These are phyloP conservation scores for Globisporangium takayamanum DNA, from an alignment of 352 stramenopile species.

Conservation along the genomic window DNA sequence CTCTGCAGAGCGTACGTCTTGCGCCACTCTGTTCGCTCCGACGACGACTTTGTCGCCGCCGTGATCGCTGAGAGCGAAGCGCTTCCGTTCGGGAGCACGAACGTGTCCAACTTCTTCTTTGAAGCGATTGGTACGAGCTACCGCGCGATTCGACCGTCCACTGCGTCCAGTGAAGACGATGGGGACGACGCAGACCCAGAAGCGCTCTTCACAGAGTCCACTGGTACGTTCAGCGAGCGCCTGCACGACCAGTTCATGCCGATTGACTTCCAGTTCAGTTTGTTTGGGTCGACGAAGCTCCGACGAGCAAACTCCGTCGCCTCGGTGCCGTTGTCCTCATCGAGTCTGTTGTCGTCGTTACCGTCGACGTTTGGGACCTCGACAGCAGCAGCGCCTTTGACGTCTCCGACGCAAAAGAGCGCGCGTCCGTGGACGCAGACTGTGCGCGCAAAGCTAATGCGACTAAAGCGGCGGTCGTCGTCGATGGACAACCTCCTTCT, in stretches of 20 bases:
- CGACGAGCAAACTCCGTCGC: constrained; percentile 16
- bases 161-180: background rate
- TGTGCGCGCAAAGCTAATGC: constrained; percentile 40
- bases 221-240: constrained; percentile 22
- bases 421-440: constrained; percentile 46
- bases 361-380: background rate
- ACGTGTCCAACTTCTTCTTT: constrained; percentile 49
- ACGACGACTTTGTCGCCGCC: constrained; percentile 12
- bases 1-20: constrained; percentile 51
- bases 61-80: constrained; percentile 5
- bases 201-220: constrained; percentile 21
- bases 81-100: constrained; percentile 27
- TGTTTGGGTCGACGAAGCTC: constrained; percentile 18
- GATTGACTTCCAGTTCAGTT: constrained; percentile 40
- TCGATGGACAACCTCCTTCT: constrained; percentile 71
- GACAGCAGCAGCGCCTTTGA: constrained; percentile 1
- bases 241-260: constrained; percentile 44
- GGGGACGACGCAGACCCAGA: constrained; percentile 21
- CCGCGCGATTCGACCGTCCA: constrained; percentile 17
- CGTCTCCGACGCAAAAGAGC: constrained; percentile 23
- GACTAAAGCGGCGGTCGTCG: constrained; percentile 50
- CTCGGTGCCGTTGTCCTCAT: constrained; percentile 6
- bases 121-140: constrained; percentile 62
- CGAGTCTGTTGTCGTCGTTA: background rate
- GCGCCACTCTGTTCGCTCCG: constrained; percentile 14